A percentile compares a stretch with the other conserved stretches of the same genome.
Evolutionary conservation across 169 alveolate genomes (phyloP).

Genomic region (Plasmodium ovale): DNA sequence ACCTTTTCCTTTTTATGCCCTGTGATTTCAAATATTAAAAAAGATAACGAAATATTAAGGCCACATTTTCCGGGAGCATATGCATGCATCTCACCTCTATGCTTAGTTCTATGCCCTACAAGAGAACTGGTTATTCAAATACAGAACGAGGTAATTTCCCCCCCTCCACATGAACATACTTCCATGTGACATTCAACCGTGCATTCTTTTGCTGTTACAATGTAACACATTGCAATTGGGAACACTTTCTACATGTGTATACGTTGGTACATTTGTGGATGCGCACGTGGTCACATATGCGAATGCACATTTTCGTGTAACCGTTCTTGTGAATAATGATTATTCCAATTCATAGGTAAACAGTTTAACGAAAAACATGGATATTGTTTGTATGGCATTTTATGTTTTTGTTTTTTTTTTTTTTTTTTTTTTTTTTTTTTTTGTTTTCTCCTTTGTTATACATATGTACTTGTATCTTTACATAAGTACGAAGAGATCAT

Average conservation of each 20-base stretch:
- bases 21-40: conserved; percentile 90
- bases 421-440: no score
- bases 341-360: conserved; percentile 41
- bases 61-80: conserved; percentile 56
- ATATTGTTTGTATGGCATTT: conserved; percentile 39
- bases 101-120: conserved; percentile 67
- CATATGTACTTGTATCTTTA: not conserved
- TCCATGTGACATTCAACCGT: no score
- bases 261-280: conserved; percentile 19
- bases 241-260: no score
- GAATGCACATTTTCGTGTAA: conserved; percentile 80
- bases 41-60: conserved; percentile 25
- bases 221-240: no score
- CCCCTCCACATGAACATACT: conserved; percentile 90
- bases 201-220: no score
- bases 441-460: not conserved
- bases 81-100: conserved; percentile 81
- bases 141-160: conserved; percentile 91
- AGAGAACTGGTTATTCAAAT: conserved; percentile 79
- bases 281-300: not conserved
- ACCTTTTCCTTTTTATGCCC: conserved; percentile 98
- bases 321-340: no score
- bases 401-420: conserved; percentile 7
- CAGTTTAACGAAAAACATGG: conserved; percentile 40
- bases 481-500: no score